phyloP scores from a whole-genome alignment of 2,329 filamentous ascomycete species.

The Trichoderma koningii region DNA sequence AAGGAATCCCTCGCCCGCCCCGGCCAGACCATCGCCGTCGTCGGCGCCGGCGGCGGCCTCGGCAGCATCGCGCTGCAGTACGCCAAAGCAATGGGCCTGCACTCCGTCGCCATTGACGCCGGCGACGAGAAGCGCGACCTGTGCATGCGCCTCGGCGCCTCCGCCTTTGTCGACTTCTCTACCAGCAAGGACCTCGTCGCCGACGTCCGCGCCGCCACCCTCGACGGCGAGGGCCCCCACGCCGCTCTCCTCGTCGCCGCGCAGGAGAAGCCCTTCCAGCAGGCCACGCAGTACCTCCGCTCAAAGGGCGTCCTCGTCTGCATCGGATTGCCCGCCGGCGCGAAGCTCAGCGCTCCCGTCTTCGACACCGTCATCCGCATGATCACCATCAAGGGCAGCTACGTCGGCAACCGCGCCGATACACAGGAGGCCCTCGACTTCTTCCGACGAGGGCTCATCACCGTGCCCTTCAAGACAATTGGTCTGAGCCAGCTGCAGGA shows the following conservation, averaged over 20 bases:
- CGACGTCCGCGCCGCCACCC: slow-evolving; percentile 79
- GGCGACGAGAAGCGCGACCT: slow-evolving; percentile 78
- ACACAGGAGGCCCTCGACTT: slow-evolving; percentile 89
- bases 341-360: slow-evolving; percentile 79
- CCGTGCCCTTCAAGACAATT: slow-evolving; percentile 81
- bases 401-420: slow-evolving; percentile 91
- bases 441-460: slow-evolving; percentile 79
- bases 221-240: slow-evolving; percentile 81
- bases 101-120: slow-evolving; percentile 77
- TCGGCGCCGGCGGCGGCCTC: slow-evolving; percentile 83
- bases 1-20: slow-evolving; percentile 77
- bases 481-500: slow-evolving; percentile 77
- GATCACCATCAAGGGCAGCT: slow-evolving; percentile 89
- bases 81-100: slow-evolving; percentile 85
- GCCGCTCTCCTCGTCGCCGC: slow-evolving; percentile 86
- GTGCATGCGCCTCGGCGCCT: slow-evolving; percentile 69
- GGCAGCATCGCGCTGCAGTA: slow-evolving; percentile 82
- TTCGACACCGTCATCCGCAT: slow-evolving; percentile 88
- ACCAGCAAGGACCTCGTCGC: slow-evolving; percentile 75
- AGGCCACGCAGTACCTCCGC: slow-evolving; percentile 86
- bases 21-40: slow-evolving; percentile 78
- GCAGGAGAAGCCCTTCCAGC: slow-evolving; percentile 90
- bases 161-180: slow-evolving; percentile 77
- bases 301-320: slow-evolving; percentile 80
- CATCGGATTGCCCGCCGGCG: slow-evolving; percentile 82